Evolutionary conservation across 257 asterid genomes (phyloP), one percentile per base, ranked within the genome.

Genomic region (Lavandula angustifolia): DNA sequence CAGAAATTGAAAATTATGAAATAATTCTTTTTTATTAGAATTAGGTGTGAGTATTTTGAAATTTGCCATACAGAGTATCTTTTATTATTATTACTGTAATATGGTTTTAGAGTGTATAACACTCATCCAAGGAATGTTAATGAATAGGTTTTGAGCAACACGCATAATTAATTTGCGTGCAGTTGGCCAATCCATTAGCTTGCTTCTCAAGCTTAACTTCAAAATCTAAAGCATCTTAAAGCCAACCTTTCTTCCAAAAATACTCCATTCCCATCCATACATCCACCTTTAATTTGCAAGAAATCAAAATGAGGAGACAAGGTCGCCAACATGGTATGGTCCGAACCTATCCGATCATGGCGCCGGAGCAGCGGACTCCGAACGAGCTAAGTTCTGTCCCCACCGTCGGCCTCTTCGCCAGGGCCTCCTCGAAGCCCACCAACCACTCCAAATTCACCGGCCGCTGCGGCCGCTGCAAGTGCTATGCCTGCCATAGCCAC

Each of bases 391-490:
- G 29, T 47, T 69, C 92, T 22, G 77, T 84, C 7, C 88, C 89
- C 12, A 78, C 86, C 0, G 96, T 96, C 12, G 96, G 96, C 37
- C 41, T 66, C n/a, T 87, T 89, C 80, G 54, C 84, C 47, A 72
- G 48, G 73, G 89, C 76, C 59, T 41, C 95, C 7, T 7, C 79
- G 53, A 89, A 83, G 78, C 98, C 98, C 54, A 85, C 86, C 11
- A 92, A 85, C 81, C 96, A 85, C 74, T 92, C 98, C 72, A 87
- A 92, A 79, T 92, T 85, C 76, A 89, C 92, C 8, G 81, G 92
- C 16, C 87, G 80, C 73, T 89, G 95, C 37, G 85, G 82, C 58
- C 84, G 95, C 5, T 73, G 85, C 10, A 70, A 67, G 69, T 92
- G 96, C 51, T 29, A 34, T 7, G 68, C 46, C 13, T 88, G 96